Percentiles rank a stretch among this genome's conserved stretches.
Conservation (phyloP, 1,284 basidiomycete genomes). For the Heterobasidion parviporum region DNA sequence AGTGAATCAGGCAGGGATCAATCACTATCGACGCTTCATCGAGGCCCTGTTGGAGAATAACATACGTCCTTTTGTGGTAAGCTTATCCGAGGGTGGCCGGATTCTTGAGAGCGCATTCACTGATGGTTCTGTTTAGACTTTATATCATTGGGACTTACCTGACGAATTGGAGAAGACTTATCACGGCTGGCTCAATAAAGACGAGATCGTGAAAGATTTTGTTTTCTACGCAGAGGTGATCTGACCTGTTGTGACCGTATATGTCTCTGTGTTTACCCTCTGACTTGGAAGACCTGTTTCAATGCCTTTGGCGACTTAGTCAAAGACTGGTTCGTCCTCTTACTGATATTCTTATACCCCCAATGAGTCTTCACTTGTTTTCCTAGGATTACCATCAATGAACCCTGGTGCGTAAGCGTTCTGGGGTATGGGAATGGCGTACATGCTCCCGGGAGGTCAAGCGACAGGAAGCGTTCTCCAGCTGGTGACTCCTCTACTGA, state of each 20-base stretch:
- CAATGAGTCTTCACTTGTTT: neutral
- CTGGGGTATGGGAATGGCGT: conserved; percentile 59
- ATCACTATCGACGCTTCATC: conserved; percentile 60
- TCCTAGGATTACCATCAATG: conserved; percentile 58
- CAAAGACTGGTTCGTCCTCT: conserved; percentile 51
- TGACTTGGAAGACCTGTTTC: conserved; percentile 46
- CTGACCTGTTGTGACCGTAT: conserved; percentile 1
- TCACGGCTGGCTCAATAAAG: conserved; percentile 66
- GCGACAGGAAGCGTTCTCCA: conserved; percentile 42
- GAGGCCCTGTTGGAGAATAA: conserved; percentile 55
- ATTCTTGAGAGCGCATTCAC: conserved; percentile 2
- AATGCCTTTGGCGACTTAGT: conserved; percentile 67
- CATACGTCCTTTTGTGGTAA: conserved; percentile 62
- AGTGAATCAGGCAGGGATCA: conserved; percentile 58
- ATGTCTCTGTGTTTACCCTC: neutral
- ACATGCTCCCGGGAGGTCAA: conserved; percentile 62
- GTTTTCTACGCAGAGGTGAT: conserved; percentile 52
- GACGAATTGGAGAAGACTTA: conserved; percentile 63
- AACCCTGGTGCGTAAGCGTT: conserved; percentile 65
- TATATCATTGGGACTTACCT: conserved; percentile 77
- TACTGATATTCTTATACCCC: neutral
- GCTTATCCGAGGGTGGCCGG: conserved; percentile 15
- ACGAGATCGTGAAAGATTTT: conserved; percentile 51
- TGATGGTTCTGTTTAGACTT: conserved; percentile 33
- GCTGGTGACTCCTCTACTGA: conserved; percentile 59